Evolutionary conservation across 192 early-diverging fungal species (phyloP).

Genomic region (Coemansia sp.): DNA sequence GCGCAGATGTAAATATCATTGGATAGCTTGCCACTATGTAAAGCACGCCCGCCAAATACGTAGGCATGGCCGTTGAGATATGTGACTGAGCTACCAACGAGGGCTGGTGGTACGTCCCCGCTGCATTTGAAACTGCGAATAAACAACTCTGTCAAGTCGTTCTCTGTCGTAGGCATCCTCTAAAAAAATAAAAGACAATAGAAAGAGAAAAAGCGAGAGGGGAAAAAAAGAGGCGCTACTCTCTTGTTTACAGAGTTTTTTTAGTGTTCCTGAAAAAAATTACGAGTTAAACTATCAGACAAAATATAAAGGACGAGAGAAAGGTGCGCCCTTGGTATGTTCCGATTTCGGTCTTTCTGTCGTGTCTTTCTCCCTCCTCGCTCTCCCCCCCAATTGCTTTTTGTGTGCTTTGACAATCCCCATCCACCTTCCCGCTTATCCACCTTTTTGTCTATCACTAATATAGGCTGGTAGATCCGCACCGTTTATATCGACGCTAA

Average conservation of each 20-base stretch:
- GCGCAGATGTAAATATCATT: conserved; percentile 69
- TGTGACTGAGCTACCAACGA: conserved; percentile 67
- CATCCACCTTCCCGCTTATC: neutral
- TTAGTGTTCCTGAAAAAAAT: neutral
- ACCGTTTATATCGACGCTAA: neutral
- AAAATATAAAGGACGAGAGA: conserved; percentile 13
- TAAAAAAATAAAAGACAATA: neutral
- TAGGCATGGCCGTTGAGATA: conserved; percentile 60
- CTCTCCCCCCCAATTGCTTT: neutral
- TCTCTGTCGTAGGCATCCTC: conserved; percentile 38
- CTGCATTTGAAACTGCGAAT: conserved; percentile 55
- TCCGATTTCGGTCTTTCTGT: neutral
- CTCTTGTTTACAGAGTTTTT: neutral
- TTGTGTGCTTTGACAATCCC: neutral
- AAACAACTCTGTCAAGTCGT: conserved; percentile 52
- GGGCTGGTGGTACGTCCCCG: conserved; percentile 70
- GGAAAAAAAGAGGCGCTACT: neutral
- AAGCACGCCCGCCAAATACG: conserved; percentile 70
- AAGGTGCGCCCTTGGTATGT: neutral
- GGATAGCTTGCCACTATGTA: conserved; percentile 67
- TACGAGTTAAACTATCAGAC: neutral
- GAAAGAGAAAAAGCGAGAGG: neutral
- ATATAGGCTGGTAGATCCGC: neutral
- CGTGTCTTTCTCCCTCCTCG: neutral
- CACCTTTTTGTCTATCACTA: neutral